Evolutionary conservation across 352 stramenopile genomes (phyloP).

Genomic region (Elongisporangium anandrum): DNA sequence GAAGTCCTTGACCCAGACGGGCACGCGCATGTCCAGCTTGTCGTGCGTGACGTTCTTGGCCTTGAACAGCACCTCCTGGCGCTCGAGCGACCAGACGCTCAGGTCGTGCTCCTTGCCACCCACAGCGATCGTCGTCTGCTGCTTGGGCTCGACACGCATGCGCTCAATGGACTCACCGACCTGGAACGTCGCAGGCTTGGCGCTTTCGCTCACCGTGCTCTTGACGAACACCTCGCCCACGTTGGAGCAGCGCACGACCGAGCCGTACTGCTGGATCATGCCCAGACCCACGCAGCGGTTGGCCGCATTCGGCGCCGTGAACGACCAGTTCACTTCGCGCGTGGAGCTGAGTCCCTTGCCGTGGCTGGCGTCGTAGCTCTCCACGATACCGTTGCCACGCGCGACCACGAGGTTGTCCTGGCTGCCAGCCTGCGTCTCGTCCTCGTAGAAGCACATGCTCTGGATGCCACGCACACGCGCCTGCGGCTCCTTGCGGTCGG

Average conservation of each 20-base stretch:
- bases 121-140: slow-evolving; percentile 58
- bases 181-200: slow-evolving; percentile 46
- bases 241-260: slow-evolving; percentile 63
- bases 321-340: slow-evolving; percentile 45
- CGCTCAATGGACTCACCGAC: slow-evolving; percentile 41
- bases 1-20: slow-evolving; percentile 87
- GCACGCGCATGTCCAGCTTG: slow-evolving; percentile 84
- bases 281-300: slow-evolving; percentile 46
- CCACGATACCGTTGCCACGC: slow-evolving; percentile 54
- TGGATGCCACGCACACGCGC: slow-evolving; percentile 41
- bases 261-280: slow-evolving; percentile 54
- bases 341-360: slow-evolving; percentile 20
- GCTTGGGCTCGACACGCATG: slow-evolving; percentile 44
- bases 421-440: slow-evolving; percentile 30
- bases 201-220: slow-evolving; percentile 33
- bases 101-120: slow-evolving; percentile 84
- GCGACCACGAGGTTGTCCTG: slow-evolving; percentile 55
- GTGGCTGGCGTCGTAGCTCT: slow-evolving; percentile 52
- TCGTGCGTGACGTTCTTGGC: slow-evolving; percentile 87
- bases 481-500: slow-evolving; percentile 37
- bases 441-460: slow-evolving; percentile 55
- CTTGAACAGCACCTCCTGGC: slow-evolving; percentile 65
- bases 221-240: slow-evolving; percentile 48
- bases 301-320: slow-evolving; percentile 12
- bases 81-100: slow-evolving; percentile 81